Evolutionary conservation across 2,329 filamentous ascomycete species (phyloP), one percentile per base, ranked within the genome.

Genomic region (Trichophyton verrucosum): DNA sequence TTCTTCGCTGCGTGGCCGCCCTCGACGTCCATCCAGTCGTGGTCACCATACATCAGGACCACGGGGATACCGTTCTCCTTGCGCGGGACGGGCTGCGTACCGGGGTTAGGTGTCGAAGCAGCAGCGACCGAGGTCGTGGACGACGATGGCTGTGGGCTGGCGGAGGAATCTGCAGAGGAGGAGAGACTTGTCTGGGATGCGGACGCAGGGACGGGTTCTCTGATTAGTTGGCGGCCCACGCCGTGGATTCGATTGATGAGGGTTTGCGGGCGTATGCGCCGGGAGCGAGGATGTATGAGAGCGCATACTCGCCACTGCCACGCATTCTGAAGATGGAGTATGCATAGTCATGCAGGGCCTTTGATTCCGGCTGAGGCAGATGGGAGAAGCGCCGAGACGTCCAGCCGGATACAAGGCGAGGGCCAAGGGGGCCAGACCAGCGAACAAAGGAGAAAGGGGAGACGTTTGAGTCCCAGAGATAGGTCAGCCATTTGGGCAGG

Each of bases 11-110:
- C 90, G 55, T 86, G 83, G 0, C 94, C 94, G 30, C 91, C 94
- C 0, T 85, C 84, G 7, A 94, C 86, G 66, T 99, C 94, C 94
- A 99, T 99, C 94, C 94, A 99, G 77, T 99, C 94, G 69, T 94
- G 86, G 68, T 97, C 91, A 64, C 94, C 94, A 71, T 99, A 99
- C 88, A 97, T 91, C 71, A 99, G 83, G 7, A 97, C 82, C 36
- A 97, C 79, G 0, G 94, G 92, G 57, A 91, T 79, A 1, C 91
- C 91, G 0, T 81, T 87, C 66, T 85, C 83, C 8, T 77, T 73
- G 22, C 68, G 66, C 15, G 69, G 61, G 13, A 67, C 58, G 38
- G 66, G 55, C 27, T 64, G 58, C n/a, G 15, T 15, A 8, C 40
- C 40, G 4, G 64, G 47, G 17, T 66, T 60, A 44, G 63, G 63